These are phyloP conservation scores for Phytophthora pini DNA, from an alignment of 352 stramenopile genomes.

Conservation along the genomic window DNA sequence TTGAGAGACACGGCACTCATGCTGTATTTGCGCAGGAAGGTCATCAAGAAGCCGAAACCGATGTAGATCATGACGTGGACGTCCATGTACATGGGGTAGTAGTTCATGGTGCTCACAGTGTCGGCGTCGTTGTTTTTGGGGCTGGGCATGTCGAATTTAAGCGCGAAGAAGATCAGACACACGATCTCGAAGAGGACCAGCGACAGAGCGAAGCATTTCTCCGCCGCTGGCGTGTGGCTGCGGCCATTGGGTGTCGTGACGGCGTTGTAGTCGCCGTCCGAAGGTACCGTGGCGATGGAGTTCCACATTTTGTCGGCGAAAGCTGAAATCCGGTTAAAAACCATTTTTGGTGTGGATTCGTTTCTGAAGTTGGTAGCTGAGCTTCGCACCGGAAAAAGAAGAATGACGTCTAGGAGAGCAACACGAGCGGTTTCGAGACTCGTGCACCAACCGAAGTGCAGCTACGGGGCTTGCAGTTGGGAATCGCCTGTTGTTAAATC, in stretches of 20 bases:
- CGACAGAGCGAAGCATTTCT: slow-evolving; percentile 22
- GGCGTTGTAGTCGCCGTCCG: slow-evolving; percentile 20
- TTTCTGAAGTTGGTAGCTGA: not conserved
- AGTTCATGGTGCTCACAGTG: slow-evolving; percentile 13
- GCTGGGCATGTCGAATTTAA: slow-evolving; percentile 29
- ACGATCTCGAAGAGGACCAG: slow-evolving; percentile 15
- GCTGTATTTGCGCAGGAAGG: slow-evolving; percentile 86
- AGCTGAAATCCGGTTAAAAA: slow-evolving; percentile 18
- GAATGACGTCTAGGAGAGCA: slow-evolving; percentile 3
- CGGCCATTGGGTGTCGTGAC: slow-evolving; percentile 13
- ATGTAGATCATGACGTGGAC: slow-evolving; percentile 90
- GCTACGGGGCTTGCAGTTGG: slow-evolving; percentile 6
- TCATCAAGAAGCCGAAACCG: slow-evolving; percentile 91
- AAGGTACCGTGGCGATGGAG: slow-evolving; percentile 8
- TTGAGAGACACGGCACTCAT: slow-evolving; percentile 79
- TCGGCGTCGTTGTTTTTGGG: slow-evolving; percentile 14
- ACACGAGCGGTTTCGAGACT: not conserved
- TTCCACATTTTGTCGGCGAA: slow-evolving; percentile 24
- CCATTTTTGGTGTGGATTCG: slow-evolving; percentile 7
- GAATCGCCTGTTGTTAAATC: slow-evolving; percentile 10
- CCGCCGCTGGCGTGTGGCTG: not conserved
- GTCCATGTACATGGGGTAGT: slow-evolving; percentile 70
- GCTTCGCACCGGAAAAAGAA: slow-evolving; percentile 13
- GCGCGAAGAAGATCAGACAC: slow-evolving; percentile 27
- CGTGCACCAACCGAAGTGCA: slow-evolving; percentile 5